Evolutionary conservation across 495 filamentous ascomycete species (phyloP), one percentile per base, ranked within the genome.

Genomic region (Penicillium desertorum): DNA sequence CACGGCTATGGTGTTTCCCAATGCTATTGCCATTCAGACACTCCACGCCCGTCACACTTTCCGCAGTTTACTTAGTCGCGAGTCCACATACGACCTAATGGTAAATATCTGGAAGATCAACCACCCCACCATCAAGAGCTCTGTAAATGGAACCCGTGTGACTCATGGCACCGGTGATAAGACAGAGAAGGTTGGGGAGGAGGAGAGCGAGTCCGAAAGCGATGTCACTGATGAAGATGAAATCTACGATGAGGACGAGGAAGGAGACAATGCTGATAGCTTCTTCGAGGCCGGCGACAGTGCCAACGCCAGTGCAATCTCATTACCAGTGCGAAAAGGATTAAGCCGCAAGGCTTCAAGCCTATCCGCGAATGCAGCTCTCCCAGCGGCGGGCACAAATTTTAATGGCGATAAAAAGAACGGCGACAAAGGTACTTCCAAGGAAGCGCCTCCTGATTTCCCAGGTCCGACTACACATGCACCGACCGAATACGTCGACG

Each of bases 31-130:
- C 56, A 96, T 99, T 47, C 91, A 95, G 45, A 99, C 94, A 0
- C 76, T 97, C 23, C 94, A 99, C 69, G 91, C 95, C 17, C 90
- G 93, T 48, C 92, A 98, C 64, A 85, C 94, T 5, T 98, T 99
- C 71, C 91, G 95, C 34, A 97, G 92, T 76, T 87, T 99, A 57
- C 85, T 96, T 16, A 93, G 89, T 62, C 84, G 94, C 61, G 94
- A 99, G 73, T 90, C 92, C 4, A 98, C 94, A 0, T 99, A 98
- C 70, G 94, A 98, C 67, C 78, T 99, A 22, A 88, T 99, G 70
- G 88, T 98, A 67, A 92, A 92, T 47, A 97, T 99, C 54, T 99
- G 94, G 94, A 96, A 96, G 65, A 87, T 97, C 41, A 93, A 89
- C 32, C 94, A 98, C 67, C 93, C 95, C 7, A 86, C 88, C 59